Percentiles rank a stretch among this genome's conserved stretches.
These are phyloP conservation scores for Xerocomellus dryophilus DNA, from an alignment of 768 basidiomycete genomes.

Conservation along the genomic window DNA sequence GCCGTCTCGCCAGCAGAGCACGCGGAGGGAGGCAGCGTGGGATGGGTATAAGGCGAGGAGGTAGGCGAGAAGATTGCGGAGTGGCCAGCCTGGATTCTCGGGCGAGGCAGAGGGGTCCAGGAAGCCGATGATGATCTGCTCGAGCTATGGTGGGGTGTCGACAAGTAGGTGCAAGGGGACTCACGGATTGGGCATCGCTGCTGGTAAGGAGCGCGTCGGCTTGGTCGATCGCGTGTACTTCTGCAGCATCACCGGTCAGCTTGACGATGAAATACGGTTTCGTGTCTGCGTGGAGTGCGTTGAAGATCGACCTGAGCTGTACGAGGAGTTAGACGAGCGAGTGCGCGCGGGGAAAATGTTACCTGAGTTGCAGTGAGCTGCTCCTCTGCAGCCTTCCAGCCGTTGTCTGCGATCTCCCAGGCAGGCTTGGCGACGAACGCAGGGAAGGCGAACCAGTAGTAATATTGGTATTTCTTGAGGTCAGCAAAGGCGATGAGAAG, in stretches of 20 bases:
- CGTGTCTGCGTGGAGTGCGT: conserved; percentile 41
- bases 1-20: conserved; percentile 77
- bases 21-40: conserved; percentile 46
- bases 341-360: background rate
- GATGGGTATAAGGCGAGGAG: conserved; percentile 59
- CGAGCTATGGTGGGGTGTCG: conserved; percentile 19
- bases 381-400: conserved; percentile 52
- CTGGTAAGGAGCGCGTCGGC: conserved; percentile 57
- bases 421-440: conserved; percentile 86
- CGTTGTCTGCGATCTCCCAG: conserved; percentile 73
- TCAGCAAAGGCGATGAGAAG: conserved; percentile 93
- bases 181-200: conserved; percentile 41
- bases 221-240: conserved; percentile 54
- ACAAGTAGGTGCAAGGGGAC: conserved; percentile 15
- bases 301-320: conserved; percentile 55
- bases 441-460: conserved; percentile 98
- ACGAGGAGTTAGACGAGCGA: background rate
- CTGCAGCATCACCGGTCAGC: conserved; percentile 32
- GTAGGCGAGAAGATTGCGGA: conserved; percentile 88
- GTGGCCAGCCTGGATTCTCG: conserved; percentile 83
- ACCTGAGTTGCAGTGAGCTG: conserved; percentile 45
- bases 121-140: conserved; percentile 58
- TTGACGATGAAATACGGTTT: conserved; percentile 65
- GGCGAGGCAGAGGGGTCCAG: conserved; percentile 81
- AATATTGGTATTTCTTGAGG: conserved; percentile 97